A percentile compares a stretch with the other conserved stretches of the same genome.
Conservation (phyloP, 345 rosid genomes). For the Moricandia arvensis region DNA sequence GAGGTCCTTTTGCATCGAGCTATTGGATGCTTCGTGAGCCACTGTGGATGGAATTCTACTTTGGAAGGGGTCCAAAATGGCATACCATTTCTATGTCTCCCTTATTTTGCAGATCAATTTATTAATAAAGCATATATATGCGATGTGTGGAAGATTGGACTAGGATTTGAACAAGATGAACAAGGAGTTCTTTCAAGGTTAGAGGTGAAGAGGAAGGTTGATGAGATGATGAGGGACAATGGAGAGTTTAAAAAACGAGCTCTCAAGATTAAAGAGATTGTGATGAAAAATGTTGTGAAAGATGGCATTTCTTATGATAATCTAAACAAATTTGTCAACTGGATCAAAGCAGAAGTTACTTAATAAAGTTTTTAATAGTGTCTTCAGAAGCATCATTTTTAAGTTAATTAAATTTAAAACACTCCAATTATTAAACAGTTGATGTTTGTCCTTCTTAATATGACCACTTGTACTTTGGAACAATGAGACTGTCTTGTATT, state of each 20-base stretch:
- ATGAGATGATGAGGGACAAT: constrained; percentile 28
- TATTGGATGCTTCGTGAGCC: constrained; percentile 51
- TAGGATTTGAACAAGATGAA: constrained; percentile 36
- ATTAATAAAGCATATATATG: constrained; percentile 43
- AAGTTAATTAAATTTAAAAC: no score
- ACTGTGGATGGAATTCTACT: constrained; percentile 67
- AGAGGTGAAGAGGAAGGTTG: constrained; percentile 41
- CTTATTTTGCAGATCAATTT: constrained; percentile 50
- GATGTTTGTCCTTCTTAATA: no score
- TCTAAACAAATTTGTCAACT: constrained; percentile 29
- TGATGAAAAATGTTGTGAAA: constrained; percentile 14
- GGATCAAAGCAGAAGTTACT: constrained; percentile 26
- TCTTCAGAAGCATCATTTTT: neutral
- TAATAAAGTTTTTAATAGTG: neutral
- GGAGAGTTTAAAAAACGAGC: constrained; percentile 26
- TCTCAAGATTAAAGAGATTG: constrained; percentile 25
- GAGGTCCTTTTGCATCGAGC: constrained; percentile 39
- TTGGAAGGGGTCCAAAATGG: constrained; percentile 54
- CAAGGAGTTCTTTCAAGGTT: constrained; percentile 14
- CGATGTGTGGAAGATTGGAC: constrained; percentile 49
- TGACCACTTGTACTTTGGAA: no score
- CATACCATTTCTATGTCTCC: constrained; percentile 55
- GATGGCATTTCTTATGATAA: constrained; percentile 35
- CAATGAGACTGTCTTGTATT: neutral
- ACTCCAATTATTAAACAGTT: no score